Evolutionary conservation across 202 grass and related monocot genomes (phyloP).

Genomic region (Schoenoplectus triqueter): DNA sequence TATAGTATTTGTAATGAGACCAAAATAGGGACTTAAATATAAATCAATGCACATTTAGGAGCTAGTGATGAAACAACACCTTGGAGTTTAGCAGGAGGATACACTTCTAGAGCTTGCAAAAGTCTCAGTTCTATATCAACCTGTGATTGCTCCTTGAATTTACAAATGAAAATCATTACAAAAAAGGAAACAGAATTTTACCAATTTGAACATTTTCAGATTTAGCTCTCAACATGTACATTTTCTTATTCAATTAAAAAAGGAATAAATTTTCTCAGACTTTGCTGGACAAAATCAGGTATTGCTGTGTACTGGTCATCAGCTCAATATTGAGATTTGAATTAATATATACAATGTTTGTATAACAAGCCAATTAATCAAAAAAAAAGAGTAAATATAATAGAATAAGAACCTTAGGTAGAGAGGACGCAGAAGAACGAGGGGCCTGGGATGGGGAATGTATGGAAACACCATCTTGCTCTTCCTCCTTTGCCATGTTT

Average conservation of each 20-base stretch:
- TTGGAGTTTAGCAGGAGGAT: conserved; percentile 71
- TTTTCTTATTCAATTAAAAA: background rate
- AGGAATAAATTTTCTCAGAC: background rate
- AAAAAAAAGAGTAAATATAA: background rate
- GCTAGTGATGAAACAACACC: conserved; percentile 33
- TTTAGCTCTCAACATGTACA: background rate
- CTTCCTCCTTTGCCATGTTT: conserved; percentile 58
- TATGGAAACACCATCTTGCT: conserved; percentile 68
- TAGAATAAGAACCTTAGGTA: conserved; percentile 62
- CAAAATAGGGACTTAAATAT: no score
- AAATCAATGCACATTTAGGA: background rate
- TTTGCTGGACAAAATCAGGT: background rate
- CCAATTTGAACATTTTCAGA: no score
- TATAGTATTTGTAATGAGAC: no score
- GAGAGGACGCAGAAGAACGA: conserved; percentile 84
- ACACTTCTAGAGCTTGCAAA: conserved; percentile 68
- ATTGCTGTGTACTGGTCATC: background rate
- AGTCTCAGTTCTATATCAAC: conserved; percentile 71
- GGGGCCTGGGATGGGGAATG: conserved; percentile 83
- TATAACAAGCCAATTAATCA: background rate
- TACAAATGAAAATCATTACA: conserved; percentile 5
- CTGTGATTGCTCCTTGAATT: conserved; percentile 72
- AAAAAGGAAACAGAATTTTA: background rate
- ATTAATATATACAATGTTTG: background rate
- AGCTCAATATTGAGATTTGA: background rate